These are phyloP conservation scores for Kwoniella shandongensis DNA, from an alignment of 768 basidiomycete species.

Conservation along the genomic window DNA sequence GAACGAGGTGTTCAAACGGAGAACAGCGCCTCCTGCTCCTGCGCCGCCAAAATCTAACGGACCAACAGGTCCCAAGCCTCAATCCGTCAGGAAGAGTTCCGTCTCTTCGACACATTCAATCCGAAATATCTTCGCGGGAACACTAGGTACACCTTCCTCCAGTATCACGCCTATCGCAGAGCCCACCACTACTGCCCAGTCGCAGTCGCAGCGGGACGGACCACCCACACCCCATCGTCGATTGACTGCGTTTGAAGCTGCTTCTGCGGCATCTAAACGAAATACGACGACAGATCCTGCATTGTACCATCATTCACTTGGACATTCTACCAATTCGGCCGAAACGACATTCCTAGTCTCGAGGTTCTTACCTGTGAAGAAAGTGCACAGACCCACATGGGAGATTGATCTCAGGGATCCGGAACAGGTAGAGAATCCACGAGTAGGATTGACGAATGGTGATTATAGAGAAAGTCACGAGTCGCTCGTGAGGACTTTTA, in stretches of 20 bases:
- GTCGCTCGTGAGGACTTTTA: slow-evolving; percentile 32
- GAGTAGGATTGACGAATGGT: slow-evolving; percentile 34
- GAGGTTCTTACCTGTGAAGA: slow-evolving; percentile 39
- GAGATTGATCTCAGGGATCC: slow-evolving; percentile 27
- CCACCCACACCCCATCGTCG: slow-evolving; percentile 17
- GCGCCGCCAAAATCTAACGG: neutral
- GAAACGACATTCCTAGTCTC: slow-evolving; percentile 45
- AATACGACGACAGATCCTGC: slow-evolving; percentile 39
- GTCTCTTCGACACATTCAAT: slow-evolving; percentile 19
- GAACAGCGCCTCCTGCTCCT: neutral
- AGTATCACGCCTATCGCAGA: neutral
- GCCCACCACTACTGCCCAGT: neutral
- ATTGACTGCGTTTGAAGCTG: slow-evolving; percentile 36
- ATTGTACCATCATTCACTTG: slow-evolving; percentile 41
- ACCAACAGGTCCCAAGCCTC: neutral
- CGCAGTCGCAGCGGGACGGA: neutral
- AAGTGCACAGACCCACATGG: slow-evolving; percentile 31
- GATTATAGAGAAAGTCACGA: slow-evolving; percentile 46
- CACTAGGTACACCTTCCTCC: neutral
- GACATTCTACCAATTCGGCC: slow-evolving; percentile 35
- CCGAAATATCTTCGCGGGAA: slow-evolving; percentile 1
- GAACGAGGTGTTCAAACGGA: slow-evolving; percentile 8
- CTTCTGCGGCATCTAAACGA: slow-evolving; percentile 29
- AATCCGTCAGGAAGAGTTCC: slow-evolving; percentile 12
- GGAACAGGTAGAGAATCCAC: slow-evolving; percentile 4